Evolutionary conservation across 2,329 filamentous ascomycete species (phyloP), one percentile per base, ranked within the genome.

Genomic region (Hymenoscyphus occultus): DNA sequence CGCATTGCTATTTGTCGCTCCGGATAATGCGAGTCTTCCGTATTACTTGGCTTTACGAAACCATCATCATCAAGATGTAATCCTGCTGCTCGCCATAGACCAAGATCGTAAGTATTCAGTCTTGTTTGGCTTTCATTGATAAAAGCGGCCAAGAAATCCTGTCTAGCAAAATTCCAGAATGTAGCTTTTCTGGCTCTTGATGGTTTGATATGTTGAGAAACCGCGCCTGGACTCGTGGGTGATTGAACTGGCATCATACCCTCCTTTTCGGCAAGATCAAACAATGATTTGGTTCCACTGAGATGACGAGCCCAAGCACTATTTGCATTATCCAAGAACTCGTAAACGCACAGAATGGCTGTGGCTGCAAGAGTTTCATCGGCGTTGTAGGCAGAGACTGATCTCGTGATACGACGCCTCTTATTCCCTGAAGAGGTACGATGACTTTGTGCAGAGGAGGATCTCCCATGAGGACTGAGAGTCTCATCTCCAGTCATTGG

Each of bases 81-180:
- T 1, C 87, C 87, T 3, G 86, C 86, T 64, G 86, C 85, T 61
- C 82, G 84, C 87, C 87, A 90, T 39, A 90, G 77, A 0, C 80
- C 76, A n/a, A 87, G 71, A 64, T 90, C 86, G 60, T 84, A 83
- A 0, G 86, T 84, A 66, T 89, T 84, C 3, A 89, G 77, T 40
- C 86, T 81, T 3, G 86, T 88, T 48, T 83, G 81, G 13, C 80
- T 81, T 71, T 86, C 83, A 69, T 88, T 87, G 70, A 89, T 86
- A 69, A 84, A 88, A 61, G 86, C 86, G 71, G 85, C 83, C 39
- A 89, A 77, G 77, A 88, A 86, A 69, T 89, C 86, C 70, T 89
- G 86, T 31, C 86, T 79, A 16, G 86, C 86, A 73, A 89, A 86
- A 68, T 88, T 88, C 86, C 86, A 89, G 72, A 89, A 89, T 0